phyloP scores from a whole-genome alignment of 169 alveolate species.

The Cytauxzoon felis region DNA sequence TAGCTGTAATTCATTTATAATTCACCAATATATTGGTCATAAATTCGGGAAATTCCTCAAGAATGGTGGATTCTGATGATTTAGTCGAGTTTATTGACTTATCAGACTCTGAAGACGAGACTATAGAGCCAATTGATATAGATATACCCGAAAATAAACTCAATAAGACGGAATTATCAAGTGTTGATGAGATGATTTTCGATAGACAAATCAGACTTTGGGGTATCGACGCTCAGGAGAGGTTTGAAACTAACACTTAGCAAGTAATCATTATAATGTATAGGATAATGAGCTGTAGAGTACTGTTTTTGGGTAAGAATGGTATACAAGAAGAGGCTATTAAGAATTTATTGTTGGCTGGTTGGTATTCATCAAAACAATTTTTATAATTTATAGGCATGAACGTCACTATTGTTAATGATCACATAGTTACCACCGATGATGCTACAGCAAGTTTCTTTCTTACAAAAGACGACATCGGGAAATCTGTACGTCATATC shows the following conservation, averaged over 20 bases:
- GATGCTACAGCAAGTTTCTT: slow-evolving; percentile 40
- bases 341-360: slow-evolving; percentile 58
- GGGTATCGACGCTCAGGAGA: slow-evolving; percentile 74
- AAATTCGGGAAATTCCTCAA: not conserved
- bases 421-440: slow-evolving; percentile 12
- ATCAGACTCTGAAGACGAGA: not conserved
- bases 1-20: too few species aligned
- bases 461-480: slow-evolving; percentile 23
- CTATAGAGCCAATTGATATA: not conserved
- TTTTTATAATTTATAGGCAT: slow-evolving; percentile 30
- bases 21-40: not conserved
- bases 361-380: not conserved
- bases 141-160: not conserved
- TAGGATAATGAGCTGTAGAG: slow-evolving; percentile 48
- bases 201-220: slow-evolving; percentile 76
- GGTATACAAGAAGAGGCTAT: slow-evolving; percentile 68
- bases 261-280: slow-evolving; percentile 19
- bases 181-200: slow-evolving; percentile 47
- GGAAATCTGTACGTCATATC: not conserved
- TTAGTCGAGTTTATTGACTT: slow-evolving; percentile 13
- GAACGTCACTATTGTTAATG: slow-evolving; percentile 31
- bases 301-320: slow-evolving; percentile 64
- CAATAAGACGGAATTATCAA: not conserved
- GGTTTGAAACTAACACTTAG: slow-evolving; percentile 35
- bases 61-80: not conserved